Conservation (phyloP, 441 rosid genomes). For the Aquilaria agallochum region DNA sequence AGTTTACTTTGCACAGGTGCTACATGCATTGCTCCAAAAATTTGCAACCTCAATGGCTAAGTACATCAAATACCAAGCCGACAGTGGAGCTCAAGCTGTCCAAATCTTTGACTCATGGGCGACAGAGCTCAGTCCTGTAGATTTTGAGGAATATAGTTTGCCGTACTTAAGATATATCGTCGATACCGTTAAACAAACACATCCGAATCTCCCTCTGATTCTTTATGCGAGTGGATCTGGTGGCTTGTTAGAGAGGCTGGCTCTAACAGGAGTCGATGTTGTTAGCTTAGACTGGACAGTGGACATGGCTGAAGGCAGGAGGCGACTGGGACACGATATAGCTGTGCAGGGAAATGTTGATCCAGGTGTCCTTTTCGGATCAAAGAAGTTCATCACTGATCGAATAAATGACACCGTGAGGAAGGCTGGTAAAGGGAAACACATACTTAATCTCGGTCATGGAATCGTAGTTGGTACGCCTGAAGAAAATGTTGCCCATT, state of each 20-base stretch:
- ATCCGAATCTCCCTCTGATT: slow-evolving; percentile 82
- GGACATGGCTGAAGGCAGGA: slow-evolving; percentile 96
- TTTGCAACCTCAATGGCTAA: slow-evolving; percentile 86
- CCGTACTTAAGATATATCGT: slow-evolving; percentile 90
- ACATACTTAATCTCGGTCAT: slow-evolving; percentile 92
- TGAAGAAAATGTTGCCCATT: slow-evolving; percentile 93
- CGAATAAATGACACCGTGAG: slow-evolving; percentile 81
- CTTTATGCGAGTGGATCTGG: slow-evolving; percentile 95
- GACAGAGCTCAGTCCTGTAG: slow-evolving; percentile 92
- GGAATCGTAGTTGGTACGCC: slow-evolving; percentile 95
- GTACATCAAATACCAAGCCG: slow-evolving; percentile 79
- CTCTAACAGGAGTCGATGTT: slow-evolving; percentile 83
- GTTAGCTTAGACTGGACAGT: slow-evolving; percentile 99
- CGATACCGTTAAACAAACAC: slow-evolving; percentile 76
- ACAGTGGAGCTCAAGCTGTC: slow-evolving; percentile 94
- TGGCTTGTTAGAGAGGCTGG: slow-evolving; percentile 84
- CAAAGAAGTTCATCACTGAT: slow-evolving; percentile 75
- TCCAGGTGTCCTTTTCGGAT: slow-evolving; percentile 89
- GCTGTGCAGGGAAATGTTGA: slow-evolving; percentile 96
- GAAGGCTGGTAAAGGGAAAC: slow-evolving; percentile 89
- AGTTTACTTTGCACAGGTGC: slow-evolving; percentile 42
- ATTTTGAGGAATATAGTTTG: slow-evolving; percentile 88
- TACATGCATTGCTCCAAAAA: slow-evolving; percentile 80
- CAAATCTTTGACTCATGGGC: slow-evolving; percentile 99
- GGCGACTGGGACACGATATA: slow-evolving; percentile 60